These are phyloP conservation scores for Corylus americana DNA, from an alignment of 306 rosid genomes.

Conservation along the genomic window DNA sequence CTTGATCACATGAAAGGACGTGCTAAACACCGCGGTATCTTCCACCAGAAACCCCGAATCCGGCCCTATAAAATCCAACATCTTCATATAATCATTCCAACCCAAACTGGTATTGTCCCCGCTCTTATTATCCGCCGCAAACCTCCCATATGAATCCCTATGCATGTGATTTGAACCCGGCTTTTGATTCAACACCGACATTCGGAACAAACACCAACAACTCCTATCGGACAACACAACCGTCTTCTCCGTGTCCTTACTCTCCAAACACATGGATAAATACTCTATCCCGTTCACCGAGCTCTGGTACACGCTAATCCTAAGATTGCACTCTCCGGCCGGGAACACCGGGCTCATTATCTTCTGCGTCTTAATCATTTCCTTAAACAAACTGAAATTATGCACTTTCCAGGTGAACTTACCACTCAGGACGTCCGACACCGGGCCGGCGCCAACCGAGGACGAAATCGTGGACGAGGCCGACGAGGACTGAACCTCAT, in stretches of 20 bases:
- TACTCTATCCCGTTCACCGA: conserved; percentile 85
- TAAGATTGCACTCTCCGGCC: conserved; percentile 98
- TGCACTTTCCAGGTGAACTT: conserved; percentile 99
- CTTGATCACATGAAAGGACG: conserved; percentile 95
- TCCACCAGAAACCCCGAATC: conserved; percentile 83
- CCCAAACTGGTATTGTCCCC: conserved; percentile 99
- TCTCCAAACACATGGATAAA: conserved; percentile 98
- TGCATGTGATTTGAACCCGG: conserved; percentile 94
- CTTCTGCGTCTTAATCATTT: conserved; percentile 94
- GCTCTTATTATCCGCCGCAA: conserved; percentile 94
- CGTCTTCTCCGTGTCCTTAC: conserved; percentile 94
- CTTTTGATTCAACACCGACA: conserved; percentile 94
- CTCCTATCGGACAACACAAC: conserved; percentile 87
- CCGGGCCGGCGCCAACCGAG: conserved; percentile 65
- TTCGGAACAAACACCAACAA: conserved; percentile 97
- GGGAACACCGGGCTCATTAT: conserved; percentile 98
- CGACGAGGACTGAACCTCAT: conserved; percentile 63
- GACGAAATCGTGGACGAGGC: conserved; percentile 42
- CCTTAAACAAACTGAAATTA: conserved; percentile 87
- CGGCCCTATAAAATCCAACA: conserved; percentile 76
- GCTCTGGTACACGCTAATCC: conserved; percentile 98
- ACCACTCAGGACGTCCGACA: conserved; percentile 79
- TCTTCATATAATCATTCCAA: conserved; percentile 99
- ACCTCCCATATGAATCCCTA: conserved; percentile 93
- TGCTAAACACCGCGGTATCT: conserved; percentile 86